Percentiles rank a stretch among this genome's conserved stretches.
Conservation (phyloP, 2,329 filamentous ascomycete species). For the Elsinoe arachidis region DNA sequence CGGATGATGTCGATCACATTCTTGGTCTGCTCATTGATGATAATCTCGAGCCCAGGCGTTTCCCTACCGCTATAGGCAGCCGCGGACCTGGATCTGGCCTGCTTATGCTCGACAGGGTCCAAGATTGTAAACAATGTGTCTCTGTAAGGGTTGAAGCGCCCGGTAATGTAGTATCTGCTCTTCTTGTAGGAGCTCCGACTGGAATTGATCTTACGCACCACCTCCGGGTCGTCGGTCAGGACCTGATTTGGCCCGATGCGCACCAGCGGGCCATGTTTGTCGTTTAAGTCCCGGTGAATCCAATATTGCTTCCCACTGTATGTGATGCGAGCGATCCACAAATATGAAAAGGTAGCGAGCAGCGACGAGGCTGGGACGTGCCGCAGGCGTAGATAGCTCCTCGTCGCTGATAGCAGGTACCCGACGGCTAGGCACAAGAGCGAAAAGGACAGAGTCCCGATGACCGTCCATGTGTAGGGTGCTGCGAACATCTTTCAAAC, state of each 20-base stretch:
- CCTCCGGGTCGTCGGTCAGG: conserved; percentile 14
- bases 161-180: background rate
- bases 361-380: background rate
- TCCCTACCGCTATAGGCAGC: background rate
- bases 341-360: background rate
- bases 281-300: conserved; percentile 29
- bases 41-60: background rate
- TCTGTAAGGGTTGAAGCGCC: background rate
- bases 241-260: conserved; percentile 42
- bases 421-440: no score
- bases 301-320: background rate
- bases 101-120: background rate
- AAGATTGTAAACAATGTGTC: background rate
- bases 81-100: background rate
- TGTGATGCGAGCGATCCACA: background rate
- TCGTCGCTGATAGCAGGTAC: no score
- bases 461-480: no score
- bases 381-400: no score
- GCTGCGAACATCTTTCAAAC: no score
- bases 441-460: no score
- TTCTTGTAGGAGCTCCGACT: background rate
- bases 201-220: background rate
- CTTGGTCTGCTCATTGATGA: background rate
- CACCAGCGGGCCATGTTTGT: conserved; percentile 39
- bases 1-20: background rate